These are phyloP conservation scores for Barnettozyma sp. DNA, from an alignment of 805 yeast species.

Conservation along the genomic window DNA sequence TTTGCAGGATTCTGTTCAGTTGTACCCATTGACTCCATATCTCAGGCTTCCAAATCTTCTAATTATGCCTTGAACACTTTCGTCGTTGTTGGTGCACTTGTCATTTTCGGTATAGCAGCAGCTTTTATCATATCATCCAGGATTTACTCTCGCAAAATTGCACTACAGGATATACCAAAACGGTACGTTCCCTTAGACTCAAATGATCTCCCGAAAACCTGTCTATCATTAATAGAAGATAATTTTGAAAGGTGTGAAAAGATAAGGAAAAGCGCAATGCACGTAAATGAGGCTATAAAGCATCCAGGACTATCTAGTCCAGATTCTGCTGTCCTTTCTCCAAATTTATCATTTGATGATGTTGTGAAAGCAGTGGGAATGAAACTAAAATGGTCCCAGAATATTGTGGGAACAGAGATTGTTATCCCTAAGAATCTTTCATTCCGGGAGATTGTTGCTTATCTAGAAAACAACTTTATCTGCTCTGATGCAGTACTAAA, in stretches of 20 bases:
- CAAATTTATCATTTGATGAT: slow-evolving; percentile 41
- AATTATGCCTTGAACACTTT: slow-evolving; percentile 72
- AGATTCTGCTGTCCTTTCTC: slow-evolving; percentile 29
- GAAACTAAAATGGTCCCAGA: slow-evolving; percentile 44
- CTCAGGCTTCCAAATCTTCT: slow-evolving; percentile 49
- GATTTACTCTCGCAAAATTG: slow-evolving; percentile 46
- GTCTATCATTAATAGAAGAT: slow-evolving; percentile 33
- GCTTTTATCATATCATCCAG: slow-evolving; percentile 51
- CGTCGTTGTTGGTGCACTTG: slow-evolving; percentile 69
- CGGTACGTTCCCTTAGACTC: slow-evolving; percentile 61
- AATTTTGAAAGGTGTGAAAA: slow-evolving; percentile 38
- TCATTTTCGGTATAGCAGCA: slow-evolving; percentile 46
- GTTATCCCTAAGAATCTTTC: slow-evolving; percentile 34
- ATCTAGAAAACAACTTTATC: slow-evolving; percentile 25
- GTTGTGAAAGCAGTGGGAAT: slow-evolving; percentile 55
- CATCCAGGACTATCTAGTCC: slow-evolving; percentile 51
- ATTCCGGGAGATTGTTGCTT: slow-evolving; percentile 36
- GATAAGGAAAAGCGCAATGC: slow-evolving; percentile 32
- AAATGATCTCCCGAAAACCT: slow-evolving; percentile 49
- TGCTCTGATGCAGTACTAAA: slow-evolving; percentile 17
- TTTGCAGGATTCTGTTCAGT: slow-evolving; percentile 58
- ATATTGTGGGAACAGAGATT: slow-evolving; percentile 29
- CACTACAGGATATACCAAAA: slow-evolving; percentile 72
- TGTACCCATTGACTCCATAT: slow-evolving; percentile 74
- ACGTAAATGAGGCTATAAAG: slow-evolving; percentile 36